Conservation (phyloP, 352 stramenopile genomes). For the Thalassiosira livingstoniorum region DNA sequence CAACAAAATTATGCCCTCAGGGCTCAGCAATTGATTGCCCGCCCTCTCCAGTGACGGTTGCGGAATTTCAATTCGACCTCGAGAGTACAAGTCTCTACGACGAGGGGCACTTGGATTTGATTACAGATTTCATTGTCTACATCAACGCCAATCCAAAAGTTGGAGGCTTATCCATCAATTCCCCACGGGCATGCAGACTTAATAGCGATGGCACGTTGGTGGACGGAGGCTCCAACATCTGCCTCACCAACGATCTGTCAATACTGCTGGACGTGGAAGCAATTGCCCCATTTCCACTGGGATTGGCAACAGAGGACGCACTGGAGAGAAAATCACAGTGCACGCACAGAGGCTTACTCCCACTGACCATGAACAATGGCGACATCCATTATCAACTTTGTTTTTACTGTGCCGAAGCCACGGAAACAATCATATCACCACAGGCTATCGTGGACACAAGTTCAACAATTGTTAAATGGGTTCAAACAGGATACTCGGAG, state of each 20-base stretch:
- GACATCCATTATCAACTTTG: slow-evolving; percentile 11
- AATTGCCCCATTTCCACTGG: background rate
- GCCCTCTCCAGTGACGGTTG: no score
- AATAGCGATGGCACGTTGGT: no score
- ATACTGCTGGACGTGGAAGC: background rate
- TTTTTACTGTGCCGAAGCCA: slow-evolving; percentile 1
- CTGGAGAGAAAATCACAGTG: background rate
- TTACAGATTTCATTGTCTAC: no score
- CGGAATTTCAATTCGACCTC: no score
- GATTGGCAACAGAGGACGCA: background rate
- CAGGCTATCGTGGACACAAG: no score
- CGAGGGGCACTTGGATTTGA: no score
- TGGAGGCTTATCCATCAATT: no score
- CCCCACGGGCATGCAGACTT: no score
- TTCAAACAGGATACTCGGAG: background rate
- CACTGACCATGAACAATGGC: background rate
- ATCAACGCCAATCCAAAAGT: no score
- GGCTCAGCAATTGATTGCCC: no score
- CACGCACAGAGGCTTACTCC: slow-evolving; percentile 1
- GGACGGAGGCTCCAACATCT: background rate
- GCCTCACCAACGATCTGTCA: background rate
- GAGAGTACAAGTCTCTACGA: no score
- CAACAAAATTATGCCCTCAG: no score
- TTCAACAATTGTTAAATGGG: background rate
- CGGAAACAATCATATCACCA: slow-evolving; percentile 20